phyloP scores from a whole-genome alignment of 257 asterid species.

The Solanum verrucosum region DNA sequence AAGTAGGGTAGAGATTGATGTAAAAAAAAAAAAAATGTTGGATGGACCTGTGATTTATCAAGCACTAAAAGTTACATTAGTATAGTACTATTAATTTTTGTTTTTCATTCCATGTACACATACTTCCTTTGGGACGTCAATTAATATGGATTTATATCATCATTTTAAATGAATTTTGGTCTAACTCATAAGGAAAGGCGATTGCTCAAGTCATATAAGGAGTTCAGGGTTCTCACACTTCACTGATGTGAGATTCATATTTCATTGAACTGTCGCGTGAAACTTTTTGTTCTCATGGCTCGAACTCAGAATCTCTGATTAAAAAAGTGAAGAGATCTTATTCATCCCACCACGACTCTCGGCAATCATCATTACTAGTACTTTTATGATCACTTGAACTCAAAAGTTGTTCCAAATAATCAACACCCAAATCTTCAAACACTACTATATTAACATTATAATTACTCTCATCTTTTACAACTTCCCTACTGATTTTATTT shows the following conservation, averaged over 20 bases:
- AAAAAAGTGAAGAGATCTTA: not conserved
- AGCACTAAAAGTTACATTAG: not conserved
- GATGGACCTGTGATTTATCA: not conserved
- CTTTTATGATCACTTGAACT: not conserved
- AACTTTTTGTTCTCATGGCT: not conserved
- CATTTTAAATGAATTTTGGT: not conserved
- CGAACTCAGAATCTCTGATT: not conserved
- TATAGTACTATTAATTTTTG: not conserved
- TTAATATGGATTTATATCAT: accelerated
- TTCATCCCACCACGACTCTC: not conserved
- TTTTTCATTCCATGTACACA: not conserved
- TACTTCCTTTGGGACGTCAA: not conserved
- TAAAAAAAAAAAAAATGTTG: not conserved
- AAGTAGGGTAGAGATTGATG: not conserved
- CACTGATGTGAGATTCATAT: not conserved
- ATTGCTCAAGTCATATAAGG: not conserved
- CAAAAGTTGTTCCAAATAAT: conserved; percentile 71
- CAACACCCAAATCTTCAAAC: conserved; percentile 74
- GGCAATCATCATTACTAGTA: not conserved
- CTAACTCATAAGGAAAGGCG: not conserved
- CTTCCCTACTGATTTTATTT: conserved; percentile 3
- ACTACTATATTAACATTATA: conserved; percentile 30
- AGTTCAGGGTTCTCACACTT: not conserved
- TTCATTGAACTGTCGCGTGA: not conserved
- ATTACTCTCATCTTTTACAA: conserved; percentile 2